Percentiles rank a stretch among this genome's conserved stretches.
Evolutionary conservation across 148 eudicot species (phyloP).

Genomic region (Vaccinium myrtillus): DNA sequence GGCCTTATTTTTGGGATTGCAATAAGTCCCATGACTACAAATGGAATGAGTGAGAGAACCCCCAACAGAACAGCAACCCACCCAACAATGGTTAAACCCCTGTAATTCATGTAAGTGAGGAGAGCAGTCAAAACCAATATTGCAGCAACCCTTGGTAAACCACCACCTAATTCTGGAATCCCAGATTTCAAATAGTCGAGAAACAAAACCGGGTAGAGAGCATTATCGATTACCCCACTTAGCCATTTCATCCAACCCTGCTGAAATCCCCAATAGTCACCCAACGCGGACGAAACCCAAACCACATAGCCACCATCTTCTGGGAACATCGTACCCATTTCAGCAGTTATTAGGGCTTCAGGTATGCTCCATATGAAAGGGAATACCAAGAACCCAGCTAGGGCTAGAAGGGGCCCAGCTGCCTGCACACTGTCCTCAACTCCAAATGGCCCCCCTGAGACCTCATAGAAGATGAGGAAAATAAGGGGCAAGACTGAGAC

Average conservation of each 20-base stretch:
- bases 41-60: constrained; percentile 21
- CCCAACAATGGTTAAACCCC: constrained; percentile 29
- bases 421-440: constrained; percentile 29
- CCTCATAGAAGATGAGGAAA: constrained; percentile 33
- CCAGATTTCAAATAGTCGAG: constrained; percentile 29
- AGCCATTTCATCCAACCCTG: constrained; percentile 36
- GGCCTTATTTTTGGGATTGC: constrained; percentile 27
- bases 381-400: constrained; percentile 25
- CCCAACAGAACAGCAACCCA: constrained; percentile 24
- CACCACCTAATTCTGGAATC: constrained; percentile 20
- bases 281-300: constrained; percentile 30
- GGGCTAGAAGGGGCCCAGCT: constrained; percentile 31
- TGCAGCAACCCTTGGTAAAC: constrained; percentile 18
- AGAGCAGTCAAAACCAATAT: constrained; percentile 22
- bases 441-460: constrained; percentile 33
- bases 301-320: constrained; percentile 32
- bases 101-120: constrained; percentile 24
- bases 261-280: constrained; percentile 32
- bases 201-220: constrained; percentile 30
- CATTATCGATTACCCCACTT: constrained; percentile 31
- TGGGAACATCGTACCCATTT: constrained; percentile 36
- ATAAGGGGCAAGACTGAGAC: constrained; percentile 30
- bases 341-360: constrained; percentile 28
- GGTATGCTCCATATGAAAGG: constrained; percentile 31
- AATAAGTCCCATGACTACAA: constrained; percentile 29